These are phyloP conservation scores for Cladochytrium replicatum DNA, from an alignment of 192 early-diverging fungal species.

Conservation along the genomic window DNA sequence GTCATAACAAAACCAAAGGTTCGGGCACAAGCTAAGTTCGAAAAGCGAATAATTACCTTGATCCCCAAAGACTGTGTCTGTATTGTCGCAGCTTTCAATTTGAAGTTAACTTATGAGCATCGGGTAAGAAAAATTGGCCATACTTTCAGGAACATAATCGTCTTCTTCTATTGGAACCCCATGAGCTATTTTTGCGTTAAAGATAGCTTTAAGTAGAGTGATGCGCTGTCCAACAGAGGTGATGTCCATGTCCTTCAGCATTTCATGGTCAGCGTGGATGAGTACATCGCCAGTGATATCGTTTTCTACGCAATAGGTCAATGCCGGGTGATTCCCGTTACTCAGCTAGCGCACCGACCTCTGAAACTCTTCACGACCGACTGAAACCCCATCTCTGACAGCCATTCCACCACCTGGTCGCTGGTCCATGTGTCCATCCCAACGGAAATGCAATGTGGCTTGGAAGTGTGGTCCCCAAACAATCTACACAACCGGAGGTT, in stretches of 20 bases:
- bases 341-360: neutral
- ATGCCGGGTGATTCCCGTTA: neutral
- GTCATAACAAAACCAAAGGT: too few species aligned
- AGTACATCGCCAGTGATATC: slow-evolving; percentile 83
- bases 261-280: slow-evolving; percentile 78
- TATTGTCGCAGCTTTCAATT: too few species aligned
- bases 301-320: slow-evolving; percentile 52
- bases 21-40: too few species aligned
- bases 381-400: slow-evolving; percentile 6
- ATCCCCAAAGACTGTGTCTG: too few species aligned
- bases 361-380: slow-evolving; percentile 3
- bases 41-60: too few species aligned
- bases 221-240: slow-evolving; percentile 78
- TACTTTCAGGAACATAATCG: slow-evolving; percentile 60
- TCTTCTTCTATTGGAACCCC: slow-evolving; percentile 68
- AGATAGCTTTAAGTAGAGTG: slow-evolving; percentile 82
- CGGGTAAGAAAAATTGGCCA: neutral
- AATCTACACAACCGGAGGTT: too few species aligned
- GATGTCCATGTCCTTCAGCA: slow-evolving; percentile 81
- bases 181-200: slow-evolving; percentile 68
- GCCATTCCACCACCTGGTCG: slow-evolving; percentile 10
- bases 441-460: too few species aligned
- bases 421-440: slow-evolving; percentile 13
- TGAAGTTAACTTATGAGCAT: neutral
- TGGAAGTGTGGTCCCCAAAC: too few species aligned